Evolutionary conservation across 352 stramenopile genomes (phyloP).

Genomic region (Elongisporangium senticosum): DNA sequence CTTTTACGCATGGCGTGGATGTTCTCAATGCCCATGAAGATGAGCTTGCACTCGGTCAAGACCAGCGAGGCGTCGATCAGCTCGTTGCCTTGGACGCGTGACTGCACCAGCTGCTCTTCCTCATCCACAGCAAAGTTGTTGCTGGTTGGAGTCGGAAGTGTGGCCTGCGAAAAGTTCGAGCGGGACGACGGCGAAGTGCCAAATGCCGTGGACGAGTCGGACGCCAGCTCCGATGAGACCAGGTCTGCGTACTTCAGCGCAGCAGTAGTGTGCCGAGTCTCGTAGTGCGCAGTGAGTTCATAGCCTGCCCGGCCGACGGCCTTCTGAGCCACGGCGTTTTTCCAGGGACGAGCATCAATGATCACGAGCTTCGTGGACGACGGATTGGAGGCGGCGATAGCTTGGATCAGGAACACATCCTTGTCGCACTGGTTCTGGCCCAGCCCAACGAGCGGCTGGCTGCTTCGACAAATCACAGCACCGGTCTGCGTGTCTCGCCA

Average conservation of each 20-base stretch:
- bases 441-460: conserved; percentile 78
- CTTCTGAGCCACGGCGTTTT: conserved; percentile 89
- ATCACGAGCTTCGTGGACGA: conserved; percentile 84
- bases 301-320: conserved; percentile 84
- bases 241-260: conserved; percentile 67
- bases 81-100: conserved; percentile 25
- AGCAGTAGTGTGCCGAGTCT: conserved; percentile 53
- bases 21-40: conserved; percentile 91
- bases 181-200: conserved; percentile 2
- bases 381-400: conserved; percentile 68
- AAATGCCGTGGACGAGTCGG: conserved; percentile 2
- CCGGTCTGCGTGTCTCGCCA: conserved; percentile 72
- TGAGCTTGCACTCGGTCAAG: conserved; percentile 75
- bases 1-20: conserved; percentile 90
- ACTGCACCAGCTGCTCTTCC: conserved; percentile 13
- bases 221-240: conserved; percentile 29
- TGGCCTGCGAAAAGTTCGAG: conserved; percentile 6
- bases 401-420: conserved; percentile 80
- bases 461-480: conserved; percentile 76
- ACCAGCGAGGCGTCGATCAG: conserved; percentile 47
- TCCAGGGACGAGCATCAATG: conserved; percentile 85
- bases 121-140: conserved; percentile 4
- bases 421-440: conserved; percentile 79
- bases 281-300: conserved; percentile 83
- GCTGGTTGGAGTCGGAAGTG: conserved; percentile 6